Evolutionary conservation across 208 protist species (phyloP).

Genomic region (Acanthamoeba culbertsoni): DNA sequence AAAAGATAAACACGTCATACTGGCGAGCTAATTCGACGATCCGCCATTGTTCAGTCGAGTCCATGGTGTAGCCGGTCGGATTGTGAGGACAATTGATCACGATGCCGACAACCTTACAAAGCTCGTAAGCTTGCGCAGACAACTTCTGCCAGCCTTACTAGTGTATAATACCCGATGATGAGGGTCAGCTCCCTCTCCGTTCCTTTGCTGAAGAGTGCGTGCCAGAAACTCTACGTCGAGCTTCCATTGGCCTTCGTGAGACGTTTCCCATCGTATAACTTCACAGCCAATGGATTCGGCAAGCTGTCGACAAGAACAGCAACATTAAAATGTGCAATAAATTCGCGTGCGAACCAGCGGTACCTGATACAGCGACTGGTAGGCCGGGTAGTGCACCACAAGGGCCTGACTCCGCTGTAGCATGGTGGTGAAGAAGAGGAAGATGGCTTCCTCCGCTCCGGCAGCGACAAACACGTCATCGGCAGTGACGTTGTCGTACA

Average conservation of each 20-base stretch:
- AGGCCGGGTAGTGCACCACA: slow-evolving; percentile 48
- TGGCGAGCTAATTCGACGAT: neutral
- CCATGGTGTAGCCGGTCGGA: slow-evolving; percentile 57
- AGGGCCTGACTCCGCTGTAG: neutral
- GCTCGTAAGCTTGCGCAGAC: neutral
- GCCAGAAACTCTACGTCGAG: slow-evolving; percentile 1
- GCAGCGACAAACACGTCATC: slow-evolving; percentile 33
- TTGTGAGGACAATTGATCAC: slow-evolving; percentile 55
- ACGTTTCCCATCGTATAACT: slow-evolving; percentile 35
- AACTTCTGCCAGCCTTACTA: neutral
- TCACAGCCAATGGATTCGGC: neutral
- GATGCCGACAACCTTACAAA: neutral
- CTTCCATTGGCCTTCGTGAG: neutral
- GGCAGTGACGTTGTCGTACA: neutral
- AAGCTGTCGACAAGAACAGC: neutral
- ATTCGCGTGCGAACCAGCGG: neutral
- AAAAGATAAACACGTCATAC: slow-evolving; percentile 54
- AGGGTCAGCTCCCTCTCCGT: neutral
- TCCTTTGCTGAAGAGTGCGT: neutral
- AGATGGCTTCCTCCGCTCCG: slow-evolving; percentile 42
- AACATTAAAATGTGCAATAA: neutral
- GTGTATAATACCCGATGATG: neutral
- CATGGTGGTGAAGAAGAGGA: neutral
- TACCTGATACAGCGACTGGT: slow-evolving; percentile 41
- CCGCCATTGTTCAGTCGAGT: neutral